Evolutionary conservation across 2,329 filamentous ascomycete species (phyloP).

Genomic region (Aureobasidium sp.): DNA sequence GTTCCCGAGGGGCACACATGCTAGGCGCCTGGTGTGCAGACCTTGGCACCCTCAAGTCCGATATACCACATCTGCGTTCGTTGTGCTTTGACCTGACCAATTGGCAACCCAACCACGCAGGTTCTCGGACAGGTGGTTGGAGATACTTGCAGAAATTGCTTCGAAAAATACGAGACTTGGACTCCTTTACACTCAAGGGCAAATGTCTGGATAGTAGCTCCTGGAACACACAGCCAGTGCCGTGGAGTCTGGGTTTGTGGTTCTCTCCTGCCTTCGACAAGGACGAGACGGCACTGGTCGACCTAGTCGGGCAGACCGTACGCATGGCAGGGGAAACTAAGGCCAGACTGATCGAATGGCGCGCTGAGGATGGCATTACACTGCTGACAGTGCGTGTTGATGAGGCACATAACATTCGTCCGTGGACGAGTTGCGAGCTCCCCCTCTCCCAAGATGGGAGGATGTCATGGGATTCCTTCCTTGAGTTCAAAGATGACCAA

Average conservation of each 20-base stretch:
- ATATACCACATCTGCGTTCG: slow-evolving; percentile 8
- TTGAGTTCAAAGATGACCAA: background rate
- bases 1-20: slow-evolving; percentile 23
- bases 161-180: background rate
- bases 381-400: background rate
- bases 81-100: slow-evolving; percentile 6
- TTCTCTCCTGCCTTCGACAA: slow-evolving; percentile 6
- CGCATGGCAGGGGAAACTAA: background rate
- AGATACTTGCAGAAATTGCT: slow-evolving; percentile 6
- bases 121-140: slow-evolving; percentile 7
- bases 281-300: slow-evolving; percentile 7
- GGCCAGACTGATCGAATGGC: slow-evolving; percentile 4
- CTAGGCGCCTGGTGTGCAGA: slow-evolving; percentile 15
- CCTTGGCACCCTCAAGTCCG: slow-evolving; percentile 19
- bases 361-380: background rate
- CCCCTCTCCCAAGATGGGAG: background rate
- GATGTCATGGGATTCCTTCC: background rate
- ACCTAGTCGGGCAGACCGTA: background rate
- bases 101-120: slow-evolving; percentile 7
- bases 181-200: slow-evolving; percentile 1
- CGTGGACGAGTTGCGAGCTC: background rate
- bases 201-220: slow-evolving; percentile 3
- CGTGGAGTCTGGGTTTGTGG: slow-evolving; percentile 11
- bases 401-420: background rate
- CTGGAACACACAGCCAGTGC: background rate